Conservation (phyloP, 345 rosid genomes). For the Populus euphratica region DNA sequence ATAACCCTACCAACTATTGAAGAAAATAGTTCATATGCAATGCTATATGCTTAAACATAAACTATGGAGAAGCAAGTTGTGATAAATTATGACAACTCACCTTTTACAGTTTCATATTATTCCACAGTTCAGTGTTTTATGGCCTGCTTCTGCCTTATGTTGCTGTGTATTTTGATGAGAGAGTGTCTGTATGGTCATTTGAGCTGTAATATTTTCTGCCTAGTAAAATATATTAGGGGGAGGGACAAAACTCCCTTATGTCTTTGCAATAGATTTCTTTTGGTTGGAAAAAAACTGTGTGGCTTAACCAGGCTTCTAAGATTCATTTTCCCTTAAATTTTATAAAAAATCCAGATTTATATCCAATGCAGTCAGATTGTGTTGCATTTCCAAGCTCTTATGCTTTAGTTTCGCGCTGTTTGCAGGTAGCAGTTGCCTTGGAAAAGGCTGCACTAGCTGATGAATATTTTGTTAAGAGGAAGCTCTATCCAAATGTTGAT, state of each 20-base stretch:
- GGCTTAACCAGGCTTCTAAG: neutral
- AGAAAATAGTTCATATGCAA: neutral
- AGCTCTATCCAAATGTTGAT: constrained; percentile 96
- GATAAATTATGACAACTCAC: neutral
- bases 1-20: neutral
- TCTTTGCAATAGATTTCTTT: neutral
- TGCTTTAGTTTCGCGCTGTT: constrained; percentile 6
- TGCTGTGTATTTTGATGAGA: neutral
- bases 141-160: neutral
- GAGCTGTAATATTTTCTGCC: no score
- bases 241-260: neutral
- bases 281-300: neutral
- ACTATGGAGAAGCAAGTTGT: neutral
- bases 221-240: no score
- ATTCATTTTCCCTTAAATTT: neutral
- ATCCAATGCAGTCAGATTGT: neutral
- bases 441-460: constrained; percentile 97
- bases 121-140: neutral
- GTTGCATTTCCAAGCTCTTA: neutral
- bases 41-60: neutral
- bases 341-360: neutral
- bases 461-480: constrained; percentile 82
- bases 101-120: no score
- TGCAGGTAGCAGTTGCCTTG: constrained; percentile 89
- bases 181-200: neutral